Percentiles rank a stretch among this genome's conserved stretches.
These are phyloP conservation scores for Carex myosuroides DNA, from an alignment of 176 grass and related monocot genomes.

Conservation along the genomic window DNA sequence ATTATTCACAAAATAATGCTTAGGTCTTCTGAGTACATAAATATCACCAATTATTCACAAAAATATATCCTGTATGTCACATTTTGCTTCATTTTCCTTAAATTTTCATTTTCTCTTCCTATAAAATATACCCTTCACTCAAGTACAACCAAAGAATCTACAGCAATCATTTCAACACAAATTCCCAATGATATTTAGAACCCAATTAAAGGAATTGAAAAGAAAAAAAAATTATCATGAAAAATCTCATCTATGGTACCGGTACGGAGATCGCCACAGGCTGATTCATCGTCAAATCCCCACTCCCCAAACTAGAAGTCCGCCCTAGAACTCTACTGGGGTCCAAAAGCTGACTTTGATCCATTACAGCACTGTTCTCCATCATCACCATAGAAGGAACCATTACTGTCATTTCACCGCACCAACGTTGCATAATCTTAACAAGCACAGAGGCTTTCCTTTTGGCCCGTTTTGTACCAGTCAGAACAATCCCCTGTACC, in stretches of 20 bases:
- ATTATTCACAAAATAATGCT: constrained; percentile 23
- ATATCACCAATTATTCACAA: constrained; percentile 20
- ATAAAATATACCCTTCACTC: constrained; percentile 21
- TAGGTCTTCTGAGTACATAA: not conserved
- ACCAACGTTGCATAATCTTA: constrained; percentile 62
- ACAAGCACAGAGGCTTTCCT: constrained; percentile 71
- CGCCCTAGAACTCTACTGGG: constrained; percentile 32
- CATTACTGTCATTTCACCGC: constrained; percentile 39
- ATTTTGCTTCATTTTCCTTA: not conserved
- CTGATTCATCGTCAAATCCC: constrained; percentile 48
- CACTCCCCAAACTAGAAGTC: constrained; percentile 38
- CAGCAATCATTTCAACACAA: constrained; percentile 15
- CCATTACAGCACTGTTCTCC: constrained; percentile 6
- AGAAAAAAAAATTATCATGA: constrained; percentile 18
- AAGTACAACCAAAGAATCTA: constrained; percentile 18
- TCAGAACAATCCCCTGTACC: constrained; percentile 54
- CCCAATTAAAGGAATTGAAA: constrained; percentile 26
- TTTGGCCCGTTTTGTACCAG: constrained; percentile 81
- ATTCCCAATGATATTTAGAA: constrained; percentile 4
- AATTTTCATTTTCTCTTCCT: constrained; percentile 18
- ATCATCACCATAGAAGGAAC: constrained; percentile 48
- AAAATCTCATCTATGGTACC: constrained; percentile 49
- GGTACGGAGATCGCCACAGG: constrained; percentile 61
- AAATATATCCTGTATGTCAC: constrained; percentile 39
- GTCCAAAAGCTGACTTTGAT: not conserved